Conservation (phyloP, 1,284 basidiomycete genomes). For the Veloporphyrellus conicus region DNA sequence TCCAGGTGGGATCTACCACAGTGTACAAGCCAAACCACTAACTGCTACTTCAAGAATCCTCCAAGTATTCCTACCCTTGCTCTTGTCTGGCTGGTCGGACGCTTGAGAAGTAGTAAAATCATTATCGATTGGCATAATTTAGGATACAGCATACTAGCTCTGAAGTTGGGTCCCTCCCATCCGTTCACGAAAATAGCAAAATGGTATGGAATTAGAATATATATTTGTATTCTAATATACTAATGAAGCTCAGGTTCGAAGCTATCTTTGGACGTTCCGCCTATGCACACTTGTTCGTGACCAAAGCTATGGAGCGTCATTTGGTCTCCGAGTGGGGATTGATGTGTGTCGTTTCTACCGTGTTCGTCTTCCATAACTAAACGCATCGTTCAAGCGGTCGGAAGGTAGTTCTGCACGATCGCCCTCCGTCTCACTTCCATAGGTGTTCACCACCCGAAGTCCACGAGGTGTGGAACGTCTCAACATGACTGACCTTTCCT, state of each 20-base stretch:
- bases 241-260: slow-evolving; percentile 64
- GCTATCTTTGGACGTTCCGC: slow-evolving; percentile 72
- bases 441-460: slow-evolving; percentile 63
- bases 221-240: not conserved
- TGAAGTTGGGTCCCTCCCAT: slow-evolving; percentile 70
- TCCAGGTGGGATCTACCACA: slow-evolving; percentile 64
- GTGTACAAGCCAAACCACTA: slow-evolving; percentile 1
- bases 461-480: slow-evolving; percentile 55
- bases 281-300: slow-evolving; percentile 92
- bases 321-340: slow-evolving; percentile 75
- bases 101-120: slow-evolving; percentile 71
- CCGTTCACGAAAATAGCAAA: slow-evolving; percentile 71
- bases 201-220: slow-evolving; percentile 47
- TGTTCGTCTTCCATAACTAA: slow-evolving; percentile 6
- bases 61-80: slow-evolving; percentile 93
- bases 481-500: slow-evolving; percentile 10
- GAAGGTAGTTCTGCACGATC: slow-evolving; percentile 80
- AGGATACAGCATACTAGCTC: slow-evolving; percentile 87
- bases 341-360: slow-evolving; percentile 47
- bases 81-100: slow-evolving; percentile 73
- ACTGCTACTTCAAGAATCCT: slow-evolving; percentile 69
- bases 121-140: slow-evolving; percentile 99
- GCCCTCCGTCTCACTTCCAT: slow-evolving; percentile 80
- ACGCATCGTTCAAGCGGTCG: slow-evolving; percentile 53
- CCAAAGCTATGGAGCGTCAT: slow-evolving; percentile 76